Evolutionary conservation across 2,329 filamentous ascomycete species (phyloP), one percentile per base, ranked within the genome.

Genomic region (Hypoxylon sp.): DNA sequence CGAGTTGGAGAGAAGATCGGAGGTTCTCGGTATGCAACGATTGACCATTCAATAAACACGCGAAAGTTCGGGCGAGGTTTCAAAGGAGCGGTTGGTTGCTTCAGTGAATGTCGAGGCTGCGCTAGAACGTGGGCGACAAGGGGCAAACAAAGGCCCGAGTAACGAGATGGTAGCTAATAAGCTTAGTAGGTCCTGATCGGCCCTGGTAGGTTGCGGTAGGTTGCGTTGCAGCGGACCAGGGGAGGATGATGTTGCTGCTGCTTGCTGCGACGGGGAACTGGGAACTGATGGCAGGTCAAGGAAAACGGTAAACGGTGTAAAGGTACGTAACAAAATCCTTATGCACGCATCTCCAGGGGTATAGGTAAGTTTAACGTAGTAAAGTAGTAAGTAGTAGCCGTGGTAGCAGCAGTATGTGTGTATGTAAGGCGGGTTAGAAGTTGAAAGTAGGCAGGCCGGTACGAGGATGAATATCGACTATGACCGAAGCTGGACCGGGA

Each of bases 121-220:
- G 70, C 67, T 69, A 70, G 67, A 69, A 73, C 65, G 70, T 69
- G 71, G 66, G 73, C 65, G 66, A 67, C 60, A 62, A 66, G 72
- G 65, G 73, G 50, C 64, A 58, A 69, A 73, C 72, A 75, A 76
- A 76, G 73, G 71, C 70, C 75, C 74, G 74, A 75, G 74, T 76
- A 70, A 71, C 68, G 58, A 62, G 67, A 63, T 62, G 68, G 67
- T 60, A 68, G 53, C 65, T 72, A 72, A 71, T 70, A 72, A 71
- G 66, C 68, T 71, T 71, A 69, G 68, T 43, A 43, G 38, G 17
- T 11, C 38, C 67, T 23, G 23, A 17, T 43, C 69, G 60, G 59
- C 67, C 68, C 65, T 68, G 28, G 28, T 63, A 30, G 38, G 17
- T 43, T 21, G 38, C 38, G 38, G 38, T 43, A 71, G 60, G 57